A percentile compares a stretch with the other conserved stretches of the same genome.
phyloP scores from a whole-genome alignment of 768 basidiomycete genomes.

The Rubroboletus satanas region DNA sequence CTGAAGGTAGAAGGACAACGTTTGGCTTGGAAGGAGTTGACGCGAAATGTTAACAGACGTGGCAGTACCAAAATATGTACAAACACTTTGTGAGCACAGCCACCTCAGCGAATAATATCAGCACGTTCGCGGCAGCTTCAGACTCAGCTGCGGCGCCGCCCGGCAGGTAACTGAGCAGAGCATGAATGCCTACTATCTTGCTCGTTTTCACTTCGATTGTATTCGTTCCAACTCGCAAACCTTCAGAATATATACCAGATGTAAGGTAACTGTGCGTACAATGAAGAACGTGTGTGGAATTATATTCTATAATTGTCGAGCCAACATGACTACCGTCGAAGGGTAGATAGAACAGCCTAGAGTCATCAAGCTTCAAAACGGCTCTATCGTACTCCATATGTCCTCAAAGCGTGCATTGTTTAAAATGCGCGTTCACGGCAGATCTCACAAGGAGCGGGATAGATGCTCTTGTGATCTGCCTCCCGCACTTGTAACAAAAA shows the following conservation, averaged over 20 bases:
- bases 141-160: too few relatives aligned
- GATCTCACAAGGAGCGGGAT: conserved; percentile 28
- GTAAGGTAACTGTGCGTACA: background rate
- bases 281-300: background rate
- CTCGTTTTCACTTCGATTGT: background rate
- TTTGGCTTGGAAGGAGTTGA: conserved; percentile 16
- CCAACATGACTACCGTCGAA: background rate
- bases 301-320: background rate
- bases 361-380: background rate
- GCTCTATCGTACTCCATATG: too few relatives aligned
- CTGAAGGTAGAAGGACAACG: conserved; percentile 18
- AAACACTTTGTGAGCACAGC: conserved; percentile 20
- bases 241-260: background rate
- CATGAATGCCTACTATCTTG: background rate
- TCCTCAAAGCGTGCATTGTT: conserved; percentile 29
- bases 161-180: too few relatives aligned
- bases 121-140: background rate
- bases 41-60: conserved; percentile 23
- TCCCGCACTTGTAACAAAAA: conserved; percentile 52
- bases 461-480: conserved; percentile 40
- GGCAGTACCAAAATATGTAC: conserved; percentile 28
- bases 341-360: background rate
- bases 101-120: background rate
- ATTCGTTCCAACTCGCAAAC: background rate
- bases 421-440: conserved; percentile 34